Evolutionary conservation across 2,329 filamentous ascomycete genomes (phyloP).

Genomic region (Dryadomyces quercus-mongolicae): DNA sequence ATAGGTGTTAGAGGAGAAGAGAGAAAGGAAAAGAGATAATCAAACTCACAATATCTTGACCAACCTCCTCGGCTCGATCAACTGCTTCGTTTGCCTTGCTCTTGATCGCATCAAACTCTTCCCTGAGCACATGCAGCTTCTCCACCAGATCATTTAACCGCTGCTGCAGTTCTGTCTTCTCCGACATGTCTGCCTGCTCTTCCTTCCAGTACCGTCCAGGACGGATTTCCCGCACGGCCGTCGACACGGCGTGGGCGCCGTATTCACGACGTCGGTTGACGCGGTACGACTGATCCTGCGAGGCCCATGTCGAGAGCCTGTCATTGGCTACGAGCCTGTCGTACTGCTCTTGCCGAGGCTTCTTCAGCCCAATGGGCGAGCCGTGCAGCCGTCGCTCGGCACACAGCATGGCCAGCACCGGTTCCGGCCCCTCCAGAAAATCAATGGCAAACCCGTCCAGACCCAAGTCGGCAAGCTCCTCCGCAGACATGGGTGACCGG

Average conservation of each 20-base stretch:
- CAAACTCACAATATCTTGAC: slow-evolving; percentile 35
- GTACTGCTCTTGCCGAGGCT: slow-evolving; percentile 57
- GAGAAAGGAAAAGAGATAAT: neutral
- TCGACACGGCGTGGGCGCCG: slow-evolving; percentile 60
- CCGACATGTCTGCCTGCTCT: slow-evolving; percentile 57
- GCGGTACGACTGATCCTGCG: slow-evolving; percentile 49
- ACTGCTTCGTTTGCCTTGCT: slow-evolving; percentile 21
- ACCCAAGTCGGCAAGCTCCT: slow-evolving; percentile 46
- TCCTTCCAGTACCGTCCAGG: slow-evolving; percentile 63
- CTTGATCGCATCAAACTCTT: slow-evolving; percentile 21
- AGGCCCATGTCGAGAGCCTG: slow-evolving; percentile 57
- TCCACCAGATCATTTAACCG: slow-evolving; percentile 31
- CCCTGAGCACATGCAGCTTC: slow-evolving; percentile 23
- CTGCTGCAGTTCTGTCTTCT: slow-evolving; percentile 48
- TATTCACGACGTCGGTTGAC: slow-evolving; percentile 69
- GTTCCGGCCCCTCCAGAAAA: slow-evolving; percentile 65
- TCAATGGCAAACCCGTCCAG: slow-evolving; percentile 75
- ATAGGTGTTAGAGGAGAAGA: neutral
- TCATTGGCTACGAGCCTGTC: slow-evolving; percentile 46
- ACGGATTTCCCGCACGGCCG: slow-evolving; percentile 47
- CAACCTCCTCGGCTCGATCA: slow-evolving; percentile 24
- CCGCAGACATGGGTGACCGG: slow-evolving; percentile 36
- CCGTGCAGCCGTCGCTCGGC: slow-evolving; percentile 56
- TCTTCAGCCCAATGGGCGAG: slow-evolving; percentile 50
- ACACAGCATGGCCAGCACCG: slow-evolving; percentile 82